phyloP scores from a whole-genome alignment of 2,329 filamentous ascomycete species.

The Aureobasidium sp. region DNA sequence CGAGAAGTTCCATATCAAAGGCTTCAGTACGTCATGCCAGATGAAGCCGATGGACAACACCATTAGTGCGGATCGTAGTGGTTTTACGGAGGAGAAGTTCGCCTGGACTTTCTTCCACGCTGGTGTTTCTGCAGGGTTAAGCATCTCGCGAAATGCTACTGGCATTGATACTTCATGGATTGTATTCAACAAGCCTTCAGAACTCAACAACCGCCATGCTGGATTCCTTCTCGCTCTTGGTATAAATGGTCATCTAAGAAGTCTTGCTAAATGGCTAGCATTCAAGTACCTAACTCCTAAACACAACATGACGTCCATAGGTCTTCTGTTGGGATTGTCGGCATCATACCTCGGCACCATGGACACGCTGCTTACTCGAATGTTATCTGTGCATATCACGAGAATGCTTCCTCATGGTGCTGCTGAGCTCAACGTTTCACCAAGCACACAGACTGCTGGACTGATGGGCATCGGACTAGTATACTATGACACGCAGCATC shows the following conservation, averaged over 20 bases:
- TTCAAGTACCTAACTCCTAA: slow-evolving; percentile 98
- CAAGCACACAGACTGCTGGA: slow-evolving; percentile 87
- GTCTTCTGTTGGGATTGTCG: slow-evolving; percentile 81
- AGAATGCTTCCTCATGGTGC: slow-evolving; percentile 87
- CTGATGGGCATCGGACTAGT: slow-evolving; percentile 95
- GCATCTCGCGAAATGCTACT: slow-evolving; percentile 80
- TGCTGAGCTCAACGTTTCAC: slow-evolving; percentile 87
- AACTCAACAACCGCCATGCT: slow-evolving; percentile 92
- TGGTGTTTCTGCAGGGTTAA: slow-evolving; percentile 83
- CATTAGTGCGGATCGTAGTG: slow-evolving; percentile 79
- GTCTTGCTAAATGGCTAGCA: slow-evolving; percentile 92
- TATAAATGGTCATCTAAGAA: slow-evolving; percentile 88
- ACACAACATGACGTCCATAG: slow-evolving; percentile 98
- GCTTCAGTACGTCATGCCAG: slow-evolving; percentile 84
- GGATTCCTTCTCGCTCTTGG: slow-evolving; percentile 87
- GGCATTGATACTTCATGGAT: slow-evolving; percentile 99
- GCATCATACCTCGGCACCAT: slow-evolving; percentile 94
- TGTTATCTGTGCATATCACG: slow-evolving; percentile 92
- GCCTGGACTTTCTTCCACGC: slow-evolving; percentile 99
- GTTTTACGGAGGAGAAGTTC: slow-evolving; percentile 91
- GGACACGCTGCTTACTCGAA: slow-evolving; percentile 87
- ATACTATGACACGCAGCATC: slow-evolving; percentile 91
- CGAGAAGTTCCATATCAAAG: slow-evolving; percentile 80
- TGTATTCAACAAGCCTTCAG: slow-evolving; percentile 89
- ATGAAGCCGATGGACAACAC: slow-evolving; percentile 90